Conservation (phyloP, 2,329 filamentous ascomycete genomes). For the Aureobasidium vineae region DNA sequence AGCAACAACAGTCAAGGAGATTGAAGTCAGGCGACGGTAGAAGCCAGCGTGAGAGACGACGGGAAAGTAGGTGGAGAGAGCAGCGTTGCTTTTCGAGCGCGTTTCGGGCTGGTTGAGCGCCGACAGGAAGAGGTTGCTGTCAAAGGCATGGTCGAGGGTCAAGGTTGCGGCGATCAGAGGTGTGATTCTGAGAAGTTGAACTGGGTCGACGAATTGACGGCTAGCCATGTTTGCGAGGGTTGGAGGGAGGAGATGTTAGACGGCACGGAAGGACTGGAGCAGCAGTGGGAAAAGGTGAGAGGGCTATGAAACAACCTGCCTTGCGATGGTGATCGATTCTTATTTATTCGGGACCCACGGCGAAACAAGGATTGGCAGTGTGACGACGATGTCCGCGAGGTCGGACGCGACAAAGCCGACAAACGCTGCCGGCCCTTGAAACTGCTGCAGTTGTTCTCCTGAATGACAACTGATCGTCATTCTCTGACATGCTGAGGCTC, state of each 20-base stretch:
- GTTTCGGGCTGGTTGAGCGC: conserved; percentile 12
- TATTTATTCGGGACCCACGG: conserved; percentile 5
- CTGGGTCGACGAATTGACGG: conserved; percentile 21
- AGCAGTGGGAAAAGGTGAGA: background rate
- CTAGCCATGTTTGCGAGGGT: conserved; percentile 16
- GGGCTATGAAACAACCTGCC: conserved; percentile 2
- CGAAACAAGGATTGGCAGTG: conserved; percentile 20
- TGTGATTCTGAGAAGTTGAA: conserved; percentile 19
- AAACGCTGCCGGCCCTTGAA: conserved; percentile 11
- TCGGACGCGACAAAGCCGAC: conserved; percentile 15
- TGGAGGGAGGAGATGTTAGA: background rate
- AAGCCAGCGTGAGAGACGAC: conserved; percentile 7
- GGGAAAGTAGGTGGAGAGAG: conserved; percentile 22
- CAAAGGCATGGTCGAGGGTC: conserved; percentile 15
- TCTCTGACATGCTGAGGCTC: background rate
- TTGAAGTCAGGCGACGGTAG: conserved; percentile 3
- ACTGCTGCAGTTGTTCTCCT: background rate
- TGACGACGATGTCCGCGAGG: conserved; percentile 14
- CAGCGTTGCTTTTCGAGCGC: conserved; percentile 4
- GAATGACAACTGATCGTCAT: background rate
- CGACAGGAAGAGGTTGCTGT: conserved; percentile 18
- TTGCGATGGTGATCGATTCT: conserved; percentile 9
- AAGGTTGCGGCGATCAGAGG: conserved; percentile 21
- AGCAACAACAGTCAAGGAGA: conserved; percentile 14
- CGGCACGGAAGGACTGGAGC: background rate